Evolutionary conservation across 306 rosid genomes (phyloP).

Genomic region (Fragaria iinumae): DNA sequence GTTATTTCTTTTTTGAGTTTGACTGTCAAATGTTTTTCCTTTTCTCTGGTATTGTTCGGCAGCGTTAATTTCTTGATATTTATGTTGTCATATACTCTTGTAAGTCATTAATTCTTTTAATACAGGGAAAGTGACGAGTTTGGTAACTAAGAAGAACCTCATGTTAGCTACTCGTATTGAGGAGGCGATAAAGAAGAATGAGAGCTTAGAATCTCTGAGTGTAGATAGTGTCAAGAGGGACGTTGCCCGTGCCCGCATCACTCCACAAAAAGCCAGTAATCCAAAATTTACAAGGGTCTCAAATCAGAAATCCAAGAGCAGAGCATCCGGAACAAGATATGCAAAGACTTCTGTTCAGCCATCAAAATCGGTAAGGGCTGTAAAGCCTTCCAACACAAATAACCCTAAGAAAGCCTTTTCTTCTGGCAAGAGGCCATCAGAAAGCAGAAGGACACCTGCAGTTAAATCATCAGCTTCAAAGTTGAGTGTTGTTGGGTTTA

Average conservation of each 20-base stretch:
- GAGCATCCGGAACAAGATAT: conserved; percentile 28
- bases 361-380: conserved; percentile 20
- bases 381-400: conserved; percentile 27
- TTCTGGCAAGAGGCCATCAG: conserved; percentile 39
- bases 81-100: background rate
- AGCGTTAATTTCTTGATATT: background rate
- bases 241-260: conserved; percentile 52
- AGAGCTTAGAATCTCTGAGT: conserved; percentile 82
- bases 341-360: conserved; percentile 33
- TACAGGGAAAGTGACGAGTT: conserved; percentile 95
- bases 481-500: conserved; percentile 79
- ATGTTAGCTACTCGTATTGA: conserved; percentile 70
- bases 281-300: conserved; percentile 42
- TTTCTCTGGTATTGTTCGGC: background rate
- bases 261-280: conserved; percentile 51
- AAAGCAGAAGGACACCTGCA: conserved; percentile 33
- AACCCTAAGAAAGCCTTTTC: conserved; percentile 39
- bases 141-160: conserved; percentile 66
- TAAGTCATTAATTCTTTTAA: conserved; percentile 9
- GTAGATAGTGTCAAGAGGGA: conserved; percentile 65
- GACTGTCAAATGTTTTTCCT: background rate
- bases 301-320: conserved; percentile 32
- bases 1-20: background rate
- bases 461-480: conserved; percentile 56
- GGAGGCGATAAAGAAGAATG: conserved; percentile 87